Conservation (phyloP, 1,284 basidiomycete species). For the Boletus sp. region DNA sequence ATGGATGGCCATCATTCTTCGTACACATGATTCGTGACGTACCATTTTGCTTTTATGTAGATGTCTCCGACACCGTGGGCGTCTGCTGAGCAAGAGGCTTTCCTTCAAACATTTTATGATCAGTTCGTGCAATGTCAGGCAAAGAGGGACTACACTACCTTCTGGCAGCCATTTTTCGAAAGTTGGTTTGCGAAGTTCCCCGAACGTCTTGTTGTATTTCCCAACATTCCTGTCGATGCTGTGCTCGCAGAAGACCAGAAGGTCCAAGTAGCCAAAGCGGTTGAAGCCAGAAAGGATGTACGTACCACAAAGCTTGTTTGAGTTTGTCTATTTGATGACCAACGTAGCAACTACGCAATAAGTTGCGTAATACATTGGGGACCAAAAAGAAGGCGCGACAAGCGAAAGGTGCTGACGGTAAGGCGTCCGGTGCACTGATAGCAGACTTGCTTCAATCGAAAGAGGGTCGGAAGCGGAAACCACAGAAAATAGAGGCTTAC, state of each 20-base stretch:
- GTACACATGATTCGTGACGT: too few relatives aligned
- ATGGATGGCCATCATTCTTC: too few relatives aligned
- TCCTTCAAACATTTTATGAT: neutral
- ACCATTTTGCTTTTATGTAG: too few relatives aligned
- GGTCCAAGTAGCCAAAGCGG: neutral
- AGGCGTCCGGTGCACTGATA: neutral
- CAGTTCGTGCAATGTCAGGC: neutral
- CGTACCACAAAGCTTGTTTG: neutral
- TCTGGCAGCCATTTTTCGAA: neutral
- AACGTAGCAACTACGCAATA: neutral
- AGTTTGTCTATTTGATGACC: neutral
- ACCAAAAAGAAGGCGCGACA: neutral
- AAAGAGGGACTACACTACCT: neutral
- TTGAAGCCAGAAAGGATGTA: neutral
- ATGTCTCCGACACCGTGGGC: neutral
- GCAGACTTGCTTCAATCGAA: neutral
- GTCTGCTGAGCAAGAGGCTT: neutral
- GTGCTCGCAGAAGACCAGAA: neutral
- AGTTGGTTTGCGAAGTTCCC: neutral
- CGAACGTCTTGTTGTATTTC: neutral
- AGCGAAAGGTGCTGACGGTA: neutral
- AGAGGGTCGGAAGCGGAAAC: neutral
- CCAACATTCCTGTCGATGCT: neutral
- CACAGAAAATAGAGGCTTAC: conserved; percentile 1
- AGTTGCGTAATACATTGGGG: neutral